Evolutionary conservation across 768 basidiomycete genomes (phyloP).

Genomic region (Coprinopsis strossmayeri): DNA sequence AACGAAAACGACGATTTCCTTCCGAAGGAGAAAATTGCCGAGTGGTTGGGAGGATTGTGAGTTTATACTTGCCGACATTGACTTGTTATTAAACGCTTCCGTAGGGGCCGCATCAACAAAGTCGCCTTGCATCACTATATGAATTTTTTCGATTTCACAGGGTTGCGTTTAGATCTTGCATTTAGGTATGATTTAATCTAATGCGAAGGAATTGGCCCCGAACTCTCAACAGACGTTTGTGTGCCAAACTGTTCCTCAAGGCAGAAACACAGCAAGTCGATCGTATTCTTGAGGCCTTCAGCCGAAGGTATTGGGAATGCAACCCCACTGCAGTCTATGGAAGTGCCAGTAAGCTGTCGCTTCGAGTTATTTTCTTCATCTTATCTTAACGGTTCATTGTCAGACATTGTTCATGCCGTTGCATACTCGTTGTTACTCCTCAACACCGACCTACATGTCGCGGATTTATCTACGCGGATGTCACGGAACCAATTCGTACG

Average conservation of each 20-base stretch:
- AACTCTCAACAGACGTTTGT: conserved; percentile 55
- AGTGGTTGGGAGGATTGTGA: conserved; percentile 91
- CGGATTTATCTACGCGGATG: conserved; percentile 85
- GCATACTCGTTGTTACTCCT: conserved; percentile 88
- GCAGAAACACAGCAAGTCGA: conserved; percentile 98
- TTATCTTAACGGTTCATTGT: no score
- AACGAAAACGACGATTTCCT: conserved; percentile 82
- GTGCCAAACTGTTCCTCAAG: conserved; percentile 87
- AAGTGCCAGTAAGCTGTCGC: conserved; percentile 63
- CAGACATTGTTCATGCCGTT: conserved; percentile 92
- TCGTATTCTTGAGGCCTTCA: conserved; percentile 90
- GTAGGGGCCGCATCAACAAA: conserved; percentile 72
- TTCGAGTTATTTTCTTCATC: no score
- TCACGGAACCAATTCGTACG: conserved; percentile 86
- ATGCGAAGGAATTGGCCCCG: not conserved
- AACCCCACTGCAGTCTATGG: conserved; percentile 80
- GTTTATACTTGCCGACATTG: conserved; percentile 27
- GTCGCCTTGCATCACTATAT: conserved; percentile 75
- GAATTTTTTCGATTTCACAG: conserved; percentile 82
- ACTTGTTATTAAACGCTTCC: not conserved
- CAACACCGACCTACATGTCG: conserved; percentile 97
- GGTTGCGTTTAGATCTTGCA: conserved; percentile 77
- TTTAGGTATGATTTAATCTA: conserved; percentile 56
- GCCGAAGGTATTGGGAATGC: conserved; percentile 85
- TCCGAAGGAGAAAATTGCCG: conserved; percentile 87